Conservation (phyloP, 306 rosid species). For the Prinsepia uniflora region DNA sequence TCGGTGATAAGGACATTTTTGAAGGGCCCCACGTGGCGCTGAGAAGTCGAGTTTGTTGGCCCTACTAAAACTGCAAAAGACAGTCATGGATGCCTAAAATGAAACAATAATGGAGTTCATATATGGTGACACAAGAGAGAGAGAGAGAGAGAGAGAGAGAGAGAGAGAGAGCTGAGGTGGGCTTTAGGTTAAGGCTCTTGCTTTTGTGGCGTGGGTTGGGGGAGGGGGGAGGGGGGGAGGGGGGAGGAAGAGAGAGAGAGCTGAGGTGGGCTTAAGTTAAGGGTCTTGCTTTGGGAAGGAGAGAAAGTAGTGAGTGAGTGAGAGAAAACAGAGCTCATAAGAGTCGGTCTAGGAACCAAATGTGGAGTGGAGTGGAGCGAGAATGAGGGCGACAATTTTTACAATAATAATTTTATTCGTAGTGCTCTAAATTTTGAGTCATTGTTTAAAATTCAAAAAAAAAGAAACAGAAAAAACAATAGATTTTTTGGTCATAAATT, state of each 20-base stretch:
- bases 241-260: too few species aligned
- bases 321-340: constrained; percentile 21
- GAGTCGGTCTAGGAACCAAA: constrained; percentile 56
- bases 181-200: background rate
- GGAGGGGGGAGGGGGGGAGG: too few species aligned
- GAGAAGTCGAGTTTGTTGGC: background rate
- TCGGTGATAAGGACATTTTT: background rate
- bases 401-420: constrained; percentile 23
- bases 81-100: constrained; percentile 22
- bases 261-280: too few species aligned
- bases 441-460: constrained; percentile 38
- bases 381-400: constrained; percentile 48
- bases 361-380: constrained; percentile 49
- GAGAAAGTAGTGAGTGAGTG: constrained; percentile 24
- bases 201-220: too few species aligned
- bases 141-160: too few species aligned
- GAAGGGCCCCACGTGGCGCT: constrained; percentile 7
- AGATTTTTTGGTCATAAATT: constrained; percentile 18
- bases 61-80: constrained; percentile 15
- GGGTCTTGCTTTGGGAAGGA: constrained; percentile 19
- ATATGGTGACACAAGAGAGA: constrained; percentile 17
- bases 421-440: constrained; percentile 49
- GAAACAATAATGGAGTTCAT: constrained; percentile 32
- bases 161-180: too few species aligned
- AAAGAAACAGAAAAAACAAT: background rate